A percentile compares a stretch with the other conserved stretches of the same genome.
These are phyloP conservation scores for Pleurotus platypus DNA, from an alignment of 768 basidiomycete species.

Conservation along the genomic window DNA sequence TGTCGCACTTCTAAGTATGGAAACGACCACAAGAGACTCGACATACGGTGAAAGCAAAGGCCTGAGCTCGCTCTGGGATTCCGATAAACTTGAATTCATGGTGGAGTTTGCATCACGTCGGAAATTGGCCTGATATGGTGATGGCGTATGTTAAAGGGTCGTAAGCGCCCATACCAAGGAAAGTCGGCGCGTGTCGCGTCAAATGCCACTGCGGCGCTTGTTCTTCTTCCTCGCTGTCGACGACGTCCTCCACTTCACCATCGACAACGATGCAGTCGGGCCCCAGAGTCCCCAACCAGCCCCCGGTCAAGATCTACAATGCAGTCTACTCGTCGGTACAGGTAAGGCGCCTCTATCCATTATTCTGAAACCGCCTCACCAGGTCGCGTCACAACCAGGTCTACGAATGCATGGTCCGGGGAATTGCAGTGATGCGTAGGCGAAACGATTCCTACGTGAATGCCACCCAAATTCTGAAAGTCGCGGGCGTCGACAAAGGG, in stretches of 20 bases:
- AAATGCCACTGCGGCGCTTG: background rate
- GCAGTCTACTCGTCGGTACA: conserved; percentile 90
- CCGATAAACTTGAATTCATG: conserved; percentile 24
- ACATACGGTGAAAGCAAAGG: conserved; percentile 41
- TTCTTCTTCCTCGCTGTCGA: conserved; percentile 23
- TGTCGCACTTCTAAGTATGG: conserved; percentile 15
- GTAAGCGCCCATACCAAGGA: conserved; percentile 8
- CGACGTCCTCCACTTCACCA: conserved; percentile 19
- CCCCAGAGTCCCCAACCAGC: conserved; percentile 38
- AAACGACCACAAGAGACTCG: conserved; percentile 4
- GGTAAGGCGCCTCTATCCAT: conserved; percentile 30
- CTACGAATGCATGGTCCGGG: conserved; percentile 97
- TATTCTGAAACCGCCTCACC: conserved; percentile 21
- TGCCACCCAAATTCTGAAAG: conserved; percentile 98
- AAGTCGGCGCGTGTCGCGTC: conserved; percentile 4
- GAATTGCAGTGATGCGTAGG: conserved; percentile 97
- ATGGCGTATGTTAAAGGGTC: background rate
- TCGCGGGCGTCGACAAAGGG: conserved; percentile 97
- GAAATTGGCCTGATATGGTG: background rate
- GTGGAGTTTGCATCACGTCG: conserved; percentile 2
- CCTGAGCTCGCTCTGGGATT: conserved; percentile 38
- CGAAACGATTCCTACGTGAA: conserved; percentile 94
- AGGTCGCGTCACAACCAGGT: conserved; percentile 57
- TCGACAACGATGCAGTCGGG: conserved; percentile 42
- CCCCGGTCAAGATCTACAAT: conserved; percentile 85